A percentile compares a stretch with the other conserved stretches of the same genome.
phyloP scores from a whole-genome alignment of 805 yeast genomes.

The Kregervanrija pseudodelftensis region DNA sequence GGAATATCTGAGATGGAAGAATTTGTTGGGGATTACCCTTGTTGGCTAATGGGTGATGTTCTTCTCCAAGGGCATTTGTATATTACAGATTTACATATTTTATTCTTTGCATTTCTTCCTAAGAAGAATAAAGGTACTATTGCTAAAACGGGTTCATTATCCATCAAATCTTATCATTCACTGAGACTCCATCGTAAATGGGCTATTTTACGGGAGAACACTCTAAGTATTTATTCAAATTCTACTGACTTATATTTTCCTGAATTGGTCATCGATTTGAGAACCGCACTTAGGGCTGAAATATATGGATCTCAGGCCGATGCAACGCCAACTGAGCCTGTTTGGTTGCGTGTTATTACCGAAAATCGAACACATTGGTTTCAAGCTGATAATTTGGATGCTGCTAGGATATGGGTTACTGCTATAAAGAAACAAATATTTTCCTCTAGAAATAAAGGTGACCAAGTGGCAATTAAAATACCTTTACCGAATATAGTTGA shows the following conservation, averaged over 20 bases:
- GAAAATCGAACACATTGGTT: conserved; percentile 54
- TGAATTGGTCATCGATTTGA: conserved; percentile 61
- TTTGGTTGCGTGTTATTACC: conserved; percentile 54
- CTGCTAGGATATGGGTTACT: conserved; percentile 79
- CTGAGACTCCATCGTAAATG: conserved; percentile 52
- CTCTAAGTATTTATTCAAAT: conserved; percentile 59
- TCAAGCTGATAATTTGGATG: conserved; percentile 61
- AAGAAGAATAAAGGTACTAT: conserved; percentile 34
- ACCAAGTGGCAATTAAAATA: conserved; percentile 68
- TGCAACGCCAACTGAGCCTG: conserved; percentile 20
- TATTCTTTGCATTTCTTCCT: conserved; percentile 79
- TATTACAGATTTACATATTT: conserved; percentile 53
- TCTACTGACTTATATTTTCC: conserved; percentile 88
- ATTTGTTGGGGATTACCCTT: conserved; percentile 55
- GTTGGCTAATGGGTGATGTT: conserved; percentile 81
- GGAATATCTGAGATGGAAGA: conserved; percentile 46
- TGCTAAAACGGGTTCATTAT: conserved; percentile 43
- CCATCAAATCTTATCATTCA: conserved; percentile 33
- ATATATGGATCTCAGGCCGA: conserved; percentile 24
- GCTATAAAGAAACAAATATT: conserved; percentile 70
- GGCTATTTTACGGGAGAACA: conserved; percentile 68
- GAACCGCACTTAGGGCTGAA: conserved; percentile 55
- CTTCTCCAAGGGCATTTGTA: conserved; percentile 80
- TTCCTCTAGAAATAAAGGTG: conserved; percentile 60
- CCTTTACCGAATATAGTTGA: conserved; percentile 66